These are phyloP conservation scores for Sporormia fimetaria DNA, from an alignment of 495 filamentous ascomycete species.

Conservation along the genomic window DNA sequence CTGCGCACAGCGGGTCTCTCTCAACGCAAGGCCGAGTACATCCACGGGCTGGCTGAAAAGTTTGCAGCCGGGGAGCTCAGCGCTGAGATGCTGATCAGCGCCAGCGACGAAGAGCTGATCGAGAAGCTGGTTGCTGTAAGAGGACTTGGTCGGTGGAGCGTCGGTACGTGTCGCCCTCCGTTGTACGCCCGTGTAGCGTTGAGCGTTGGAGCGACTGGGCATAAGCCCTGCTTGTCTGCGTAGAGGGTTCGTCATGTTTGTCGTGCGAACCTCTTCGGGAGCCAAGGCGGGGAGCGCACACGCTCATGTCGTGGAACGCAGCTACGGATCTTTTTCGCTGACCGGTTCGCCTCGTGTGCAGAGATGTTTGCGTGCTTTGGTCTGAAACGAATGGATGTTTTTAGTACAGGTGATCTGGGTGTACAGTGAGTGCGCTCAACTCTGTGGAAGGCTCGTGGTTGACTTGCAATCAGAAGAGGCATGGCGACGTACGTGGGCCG, in stretches of 20 bases:
- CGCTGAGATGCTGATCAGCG: slow-evolving; percentile 59
- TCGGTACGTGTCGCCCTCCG: slow-evolving; percentile 90
- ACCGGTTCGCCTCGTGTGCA: too few species aligned
- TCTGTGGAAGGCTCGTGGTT: slow-evolving; percentile 2
- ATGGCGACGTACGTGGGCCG: slow-evolving; percentile 79
- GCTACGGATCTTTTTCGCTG: too few species aligned
- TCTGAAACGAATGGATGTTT: slow-evolving; percentile 78
- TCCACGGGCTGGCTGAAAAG: slow-evolving; percentile 70
- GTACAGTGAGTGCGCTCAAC: slow-evolving; percentile 53
- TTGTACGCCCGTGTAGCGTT: too few species aligned
- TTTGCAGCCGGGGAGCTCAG: slow-evolving; percentile 65
- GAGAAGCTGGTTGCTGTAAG: slow-evolving; percentile 72
- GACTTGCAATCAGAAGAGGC: slow-evolving; percentile 45
- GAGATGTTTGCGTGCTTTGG: slow-evolving; percentile 40
- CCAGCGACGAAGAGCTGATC: slow-evolving; percentile 75
- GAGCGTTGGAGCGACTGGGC: too few species aligned
- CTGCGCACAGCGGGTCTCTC: slow-evolving; percentile 70
- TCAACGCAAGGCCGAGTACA: slow-evolving; percentile 88
- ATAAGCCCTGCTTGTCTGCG: too few species aligned
- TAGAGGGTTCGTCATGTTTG: too few species aligned
- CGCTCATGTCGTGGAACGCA: too few species aligned
- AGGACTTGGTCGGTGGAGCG: slow-evolving; percentile 81
- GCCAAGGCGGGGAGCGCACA: too few species aligned
- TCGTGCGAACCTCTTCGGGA: too few species aligned
- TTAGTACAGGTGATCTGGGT: slow-evolving; percentile 83